Conservation (phyloP, 164 flowering plant species). For the Umbellularia californica region DNA sequence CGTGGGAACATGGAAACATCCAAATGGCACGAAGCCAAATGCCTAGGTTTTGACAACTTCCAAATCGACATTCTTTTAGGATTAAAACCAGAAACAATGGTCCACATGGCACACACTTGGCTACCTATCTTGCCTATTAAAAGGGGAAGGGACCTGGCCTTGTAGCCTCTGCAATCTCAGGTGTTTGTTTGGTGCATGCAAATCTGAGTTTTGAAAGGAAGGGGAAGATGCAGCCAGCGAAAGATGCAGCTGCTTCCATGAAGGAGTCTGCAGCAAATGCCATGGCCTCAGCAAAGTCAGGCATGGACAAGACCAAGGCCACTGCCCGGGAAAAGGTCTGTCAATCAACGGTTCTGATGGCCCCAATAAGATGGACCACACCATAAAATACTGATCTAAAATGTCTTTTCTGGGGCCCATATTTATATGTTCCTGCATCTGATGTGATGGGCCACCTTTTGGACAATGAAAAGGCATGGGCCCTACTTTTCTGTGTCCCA, state of each 20-base stretch:
- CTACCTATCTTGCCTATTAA: too few relatives aligned
- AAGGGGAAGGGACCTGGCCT: too few relatives aligned
- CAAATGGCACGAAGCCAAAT: too few relatives aligned
- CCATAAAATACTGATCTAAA: neutral
- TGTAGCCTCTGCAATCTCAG: too few relatives aligned
- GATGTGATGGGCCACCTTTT: neutral
- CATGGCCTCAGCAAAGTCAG: constrained; percentile 50
- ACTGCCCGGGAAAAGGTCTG: constrained; percentile 39
- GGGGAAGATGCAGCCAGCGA: constrained; percentile 19
- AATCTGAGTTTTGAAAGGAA: neutral
- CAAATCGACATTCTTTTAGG: too few relatives aligned
- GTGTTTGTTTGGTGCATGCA: too few relatives aligned
- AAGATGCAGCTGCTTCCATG: constrained; percentile 19
- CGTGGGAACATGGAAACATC: too few relatives aligned
- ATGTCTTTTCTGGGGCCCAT: neutral
- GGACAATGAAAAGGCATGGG: neutral
- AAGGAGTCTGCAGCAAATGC: constrained; percentile 39
- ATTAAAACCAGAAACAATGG: too few relatives aligned
- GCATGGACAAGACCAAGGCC: constrained; percentile 54
- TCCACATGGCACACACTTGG: too few relatives aligned
- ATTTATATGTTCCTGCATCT: neutral
- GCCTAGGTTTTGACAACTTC: too few relatives aligned
- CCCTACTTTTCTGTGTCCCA: neutral
- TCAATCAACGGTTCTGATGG: neutral
- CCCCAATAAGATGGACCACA: too few relatives aligned